Base-by-base conservation (phyloP, 768 basidiomycete species). In the Ephemerocybe angulata region DNA sequence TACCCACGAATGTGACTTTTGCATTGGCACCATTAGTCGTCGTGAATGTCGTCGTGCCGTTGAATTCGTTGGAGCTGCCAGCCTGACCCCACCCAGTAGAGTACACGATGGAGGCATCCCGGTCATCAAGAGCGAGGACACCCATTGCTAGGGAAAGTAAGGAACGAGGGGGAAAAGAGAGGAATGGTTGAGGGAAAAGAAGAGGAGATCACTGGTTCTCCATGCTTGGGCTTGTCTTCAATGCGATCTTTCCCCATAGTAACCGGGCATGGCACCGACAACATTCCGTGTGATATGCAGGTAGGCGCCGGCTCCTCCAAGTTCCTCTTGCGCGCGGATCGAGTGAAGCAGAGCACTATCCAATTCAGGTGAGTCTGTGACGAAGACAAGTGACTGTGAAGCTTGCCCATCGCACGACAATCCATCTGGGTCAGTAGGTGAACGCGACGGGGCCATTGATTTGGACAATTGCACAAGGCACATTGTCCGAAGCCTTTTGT, bases 111-210 rank as follows among this genome's bases (percentile, higher is more conserved):
- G 54, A 22, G 12, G 54, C 38, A 19, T 55, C 54, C 21, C 47
- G 24, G 38, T 55, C 54, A 37, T 55, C 54, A 50, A 41, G 49
- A 49, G 41, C 38, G 25, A 55, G 38, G 21, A 55, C 54, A 33
- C 54, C 54, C 54, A 55, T 55, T n/a, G 11, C 22, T 29, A 24
- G 17, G n/a, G 4, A 22, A 35, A 8, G 33, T 35, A 53, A 53
- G 25, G 28, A 53, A 22, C 21, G 31, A 50, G 22, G 13, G 25
- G 15, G 42, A 53, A 42, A 28, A 43, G 31, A 55, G 30, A 27
- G 51, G 19, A 42, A 48, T 13, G 15, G 46, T 6, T 10, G 46
- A 28, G n/a, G 46, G 17, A 22, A 42, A 42, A 22, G 41, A 22
- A 7, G 33, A 35, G 17, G 33, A 35, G 38, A 19, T 41, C 15